These are phyloP conservation scores for Iberis pinnata DNA, from an alignment of 345 rosid species.

Conservation along the genomic window DNA sequence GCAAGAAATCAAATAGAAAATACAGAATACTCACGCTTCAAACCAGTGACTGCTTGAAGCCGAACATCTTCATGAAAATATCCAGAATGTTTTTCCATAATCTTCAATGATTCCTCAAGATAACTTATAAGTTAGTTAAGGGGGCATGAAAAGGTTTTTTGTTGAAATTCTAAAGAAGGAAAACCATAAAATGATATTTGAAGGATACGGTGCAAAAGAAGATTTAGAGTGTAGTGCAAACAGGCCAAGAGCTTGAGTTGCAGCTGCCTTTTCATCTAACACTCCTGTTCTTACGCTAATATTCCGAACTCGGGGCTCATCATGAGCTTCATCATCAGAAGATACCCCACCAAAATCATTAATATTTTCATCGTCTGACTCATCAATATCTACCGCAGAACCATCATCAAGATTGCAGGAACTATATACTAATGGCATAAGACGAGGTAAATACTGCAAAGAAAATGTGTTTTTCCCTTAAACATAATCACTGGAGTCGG, in stretches of 20 bases:
- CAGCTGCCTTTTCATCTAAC: conserved; percentile 99
- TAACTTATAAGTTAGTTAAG: conserved; percentile 59
- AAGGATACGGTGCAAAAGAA: conserved; percentile 89
- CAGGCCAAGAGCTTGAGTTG: conserved; percentile 96
- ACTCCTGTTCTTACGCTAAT: conserved; percentile 97
- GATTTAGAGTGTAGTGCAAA: conserved; percentile 86
- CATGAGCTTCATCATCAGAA: conserved; percentile 98
- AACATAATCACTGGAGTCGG: conserved; percentile 1
- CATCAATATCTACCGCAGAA: conserved; percentile 85
- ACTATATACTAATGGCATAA: conserved; percentile 75
- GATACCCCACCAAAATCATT: conserved; percentile 89
- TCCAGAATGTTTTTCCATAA: conserved; percentile 71
- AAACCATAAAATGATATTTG: neutral
- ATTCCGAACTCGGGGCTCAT: conserved; percentile 88
- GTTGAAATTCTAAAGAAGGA: conserved; percentile 1
- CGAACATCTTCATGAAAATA: conserved; percentile 99
- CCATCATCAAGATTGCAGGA: conserved; percentile 99
- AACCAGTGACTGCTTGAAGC: conserved; percentile 78
- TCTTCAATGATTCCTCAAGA: conserved; percentile 80
- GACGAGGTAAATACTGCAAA: conserved; percentile 90
- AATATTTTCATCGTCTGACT: conserved; percentile 81
- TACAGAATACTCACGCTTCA: conserved; percentile 62
- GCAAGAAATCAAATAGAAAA: conserved; percentile 8
- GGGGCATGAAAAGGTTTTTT: conserved; percentile 25
- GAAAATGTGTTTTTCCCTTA: neutral